Conservation (phyloP, 1,284 basidiomycete species). For the Chalciporus piperatoides region DNA sequence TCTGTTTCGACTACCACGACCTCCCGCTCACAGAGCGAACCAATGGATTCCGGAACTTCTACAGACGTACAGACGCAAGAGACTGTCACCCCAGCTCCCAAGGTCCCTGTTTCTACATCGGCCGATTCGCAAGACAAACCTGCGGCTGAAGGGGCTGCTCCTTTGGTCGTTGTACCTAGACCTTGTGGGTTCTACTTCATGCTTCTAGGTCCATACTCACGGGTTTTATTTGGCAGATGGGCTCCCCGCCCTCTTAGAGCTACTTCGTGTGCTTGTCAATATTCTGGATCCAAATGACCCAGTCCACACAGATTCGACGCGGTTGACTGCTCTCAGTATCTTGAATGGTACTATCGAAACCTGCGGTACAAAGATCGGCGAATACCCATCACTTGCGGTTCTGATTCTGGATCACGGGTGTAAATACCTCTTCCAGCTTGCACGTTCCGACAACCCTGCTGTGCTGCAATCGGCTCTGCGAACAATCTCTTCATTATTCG, state of each 20-base stretch:
- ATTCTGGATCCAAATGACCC: slow-evolving; percentile 93
- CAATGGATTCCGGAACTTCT: slow-evolving; percentile 1
- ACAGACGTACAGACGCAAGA: slow-evolving; percentile 13
- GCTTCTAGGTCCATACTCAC: slow-evolving; percentile 6
- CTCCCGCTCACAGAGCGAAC: slow-evolving; percentile 6
- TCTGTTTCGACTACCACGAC: slow-evolving; percentile 38
- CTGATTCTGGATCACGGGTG: slow-evolving; percentile 88
- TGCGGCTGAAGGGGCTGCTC: slow-evolving; percentile 6
- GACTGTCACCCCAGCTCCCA: background rate
- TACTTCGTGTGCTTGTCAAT: slow-evolving; percentile 92
- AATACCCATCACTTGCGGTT: slow-evolving; percentile 69
- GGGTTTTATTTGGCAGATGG: slow-evolving; percentile 55
- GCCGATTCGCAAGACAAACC: background rate
- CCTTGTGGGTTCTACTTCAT: slow-evolving; percentile 22
- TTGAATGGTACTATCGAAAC: slow-evolving; percentile 90
- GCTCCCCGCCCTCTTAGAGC: slow-evolving; percentile 88
- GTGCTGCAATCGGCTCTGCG: slow-evolving; percentile 82
- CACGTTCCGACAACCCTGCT: slow-evolving; percentile 80
- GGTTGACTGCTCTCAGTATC: slow-evolving; percentile 84
- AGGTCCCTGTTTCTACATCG: background rate
- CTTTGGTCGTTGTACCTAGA: slow-evolving; percentile 16
- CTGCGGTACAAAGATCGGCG: slow-evolving; percentile 70
- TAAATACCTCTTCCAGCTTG: slow-evolving; percentile 94
- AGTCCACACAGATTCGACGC: slow-evolving; percentile 95
- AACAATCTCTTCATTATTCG: slow-evolving; percentile 84